These are phyloP conservation scores for Ophiostoma sp. DNA, from an alignment of 2,329 filamentous ascomycete genomes.

Conservation along the genomic window DNA sequence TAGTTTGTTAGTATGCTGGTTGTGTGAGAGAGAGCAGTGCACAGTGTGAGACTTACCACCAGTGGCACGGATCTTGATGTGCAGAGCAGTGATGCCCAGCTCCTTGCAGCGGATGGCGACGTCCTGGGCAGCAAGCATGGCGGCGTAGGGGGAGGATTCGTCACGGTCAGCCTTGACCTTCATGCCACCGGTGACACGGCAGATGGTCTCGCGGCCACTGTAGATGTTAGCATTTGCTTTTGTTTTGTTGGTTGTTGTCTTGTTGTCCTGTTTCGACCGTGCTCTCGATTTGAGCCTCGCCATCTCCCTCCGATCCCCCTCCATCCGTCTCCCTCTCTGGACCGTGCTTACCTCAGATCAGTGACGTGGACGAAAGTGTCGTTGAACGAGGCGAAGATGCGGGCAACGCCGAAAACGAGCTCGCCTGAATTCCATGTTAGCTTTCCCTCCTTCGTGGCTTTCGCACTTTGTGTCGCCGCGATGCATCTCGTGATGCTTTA, in stretches of 20 bases:
- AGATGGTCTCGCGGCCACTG: conserved; percentile 99
- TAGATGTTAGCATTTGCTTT: conserved; percentile 26
- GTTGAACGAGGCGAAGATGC: conserved; percentile 95
- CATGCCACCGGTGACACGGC: conserved; percentile 99
- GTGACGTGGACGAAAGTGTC: conserved; percentile 97
- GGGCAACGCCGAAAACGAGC: conserved; percentile 95
- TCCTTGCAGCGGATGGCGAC: conserved; percentile 80
- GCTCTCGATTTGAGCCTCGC: no score
- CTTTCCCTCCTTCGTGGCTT: background rate
- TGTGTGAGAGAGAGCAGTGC: background rate
- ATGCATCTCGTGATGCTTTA: background rate
- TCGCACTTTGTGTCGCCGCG: background rate
- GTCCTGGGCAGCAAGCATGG: conserved; percentile 99
- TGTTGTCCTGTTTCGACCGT: background rate
- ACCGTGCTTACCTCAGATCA: conserved; percentile 75
- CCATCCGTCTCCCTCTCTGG: conserved; percentile 8
- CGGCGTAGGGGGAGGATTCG: conserved; percentile 98
- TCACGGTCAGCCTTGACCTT: conserved; percentile 99
- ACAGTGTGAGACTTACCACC: conserved; percentile 60
- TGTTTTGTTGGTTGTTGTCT: background rate
- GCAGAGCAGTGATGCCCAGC: conserved; percentile 78
- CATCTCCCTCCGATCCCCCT: background rate
- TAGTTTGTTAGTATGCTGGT: conserved; percentile 31
- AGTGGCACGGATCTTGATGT: conserved; percentile 99
- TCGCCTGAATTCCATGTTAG: conserved; percentile 56